Percentiles rank a stretch among this genome's conserved stretches.
These are phyloP conservation scores for Fusarium nelsonii DNA, from an alignment of 2,329 filamentous ascomycete genomes.

Conservation along the genomic window DNA sequence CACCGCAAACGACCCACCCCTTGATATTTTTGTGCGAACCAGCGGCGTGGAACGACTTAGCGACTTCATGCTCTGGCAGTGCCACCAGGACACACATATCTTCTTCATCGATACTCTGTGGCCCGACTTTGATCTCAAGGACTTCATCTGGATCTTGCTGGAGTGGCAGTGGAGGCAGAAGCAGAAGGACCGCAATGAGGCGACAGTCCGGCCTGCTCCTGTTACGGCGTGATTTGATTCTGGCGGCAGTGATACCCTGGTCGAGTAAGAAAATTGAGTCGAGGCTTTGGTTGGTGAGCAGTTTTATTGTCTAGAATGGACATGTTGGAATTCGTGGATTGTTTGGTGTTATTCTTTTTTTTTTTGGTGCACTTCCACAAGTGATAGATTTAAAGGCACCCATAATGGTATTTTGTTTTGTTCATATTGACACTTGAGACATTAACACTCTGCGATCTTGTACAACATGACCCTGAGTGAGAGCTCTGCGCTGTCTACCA, in stretches of 20 bases:
- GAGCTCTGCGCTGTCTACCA: background rate
- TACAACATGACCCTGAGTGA: too few species aligned
- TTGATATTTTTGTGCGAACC: conserved; percentile 92
- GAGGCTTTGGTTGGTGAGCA: conserved; percentile 10
- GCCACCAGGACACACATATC: conserved; percentile 90
- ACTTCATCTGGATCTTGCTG: conserved; percentile 90
- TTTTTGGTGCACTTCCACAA: background rate
- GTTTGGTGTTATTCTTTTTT: conserved; percentile 9
- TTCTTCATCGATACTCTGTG: conserved; percentile 93
- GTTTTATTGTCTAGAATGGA: conserved; percentile 15
- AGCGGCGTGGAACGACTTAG: conserved; percentile 93
- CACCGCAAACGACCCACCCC: conserved; percentile 84
- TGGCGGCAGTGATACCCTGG: conserved; percentile 41
- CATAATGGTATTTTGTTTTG: conserved; percentile 5
- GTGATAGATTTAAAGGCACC: conserved; percentile 9
- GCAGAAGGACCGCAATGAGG: conserved; percentile 65
- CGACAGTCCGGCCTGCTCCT: conserved; percentile 52
- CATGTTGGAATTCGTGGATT: conserved; percentile 14
- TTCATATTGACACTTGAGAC: background rate
- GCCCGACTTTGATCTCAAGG: conserved; percentile 95
- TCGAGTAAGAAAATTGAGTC: conserved; percentile 30
- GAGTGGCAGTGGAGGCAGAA: conserved; percentile 84
- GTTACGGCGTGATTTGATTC: conserved; percentile 45
- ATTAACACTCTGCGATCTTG: background rate
- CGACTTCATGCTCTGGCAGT: conserved; percentile 99